Percentiles rank a stretch among this genome's conserved stretches.
Evolutionary conservation across 495 filamentous ascomycete species (phyloP).

Genomic region (Hypoxylon crocopeplum): DNA sequence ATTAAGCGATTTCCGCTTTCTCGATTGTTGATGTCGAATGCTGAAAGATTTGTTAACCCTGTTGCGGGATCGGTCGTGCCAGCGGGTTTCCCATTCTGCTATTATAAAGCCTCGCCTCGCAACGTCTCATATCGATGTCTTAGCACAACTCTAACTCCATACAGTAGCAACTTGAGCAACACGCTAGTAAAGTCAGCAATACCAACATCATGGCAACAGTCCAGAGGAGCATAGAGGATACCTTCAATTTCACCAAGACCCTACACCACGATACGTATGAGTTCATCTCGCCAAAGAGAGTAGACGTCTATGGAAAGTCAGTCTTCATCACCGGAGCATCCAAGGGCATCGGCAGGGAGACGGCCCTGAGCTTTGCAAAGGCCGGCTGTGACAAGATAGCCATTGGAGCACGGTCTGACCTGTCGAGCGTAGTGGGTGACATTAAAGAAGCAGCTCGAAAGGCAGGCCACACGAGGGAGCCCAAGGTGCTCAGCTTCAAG

Average conservation of each 20-base stretch:
- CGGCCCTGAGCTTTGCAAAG: conserved; percentile 53
- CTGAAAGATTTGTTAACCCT: too few species aligned
- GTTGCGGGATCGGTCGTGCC: too few species aligned
- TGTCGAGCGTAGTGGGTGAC: conserved; percentile 43
- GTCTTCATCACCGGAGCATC: conserved; percentile 64
- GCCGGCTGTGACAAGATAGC: conserved; percentile 51
- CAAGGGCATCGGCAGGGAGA: conserved; percentile 61
- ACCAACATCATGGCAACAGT: conserved; percentile 30
- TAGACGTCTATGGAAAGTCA: conserved; percentile 57
- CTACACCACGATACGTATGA: conserved; percentile 49
- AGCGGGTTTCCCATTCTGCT: too few species aligned
- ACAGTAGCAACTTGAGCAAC: too few species aligned
- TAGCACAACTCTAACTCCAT: too few species aligned
- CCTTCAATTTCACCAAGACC: conserved; percentile 27
- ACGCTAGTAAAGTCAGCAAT: too few species aligned
- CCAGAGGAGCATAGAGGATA: conserved; percentile 8
- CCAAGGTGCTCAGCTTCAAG: conserved; percentile 49
- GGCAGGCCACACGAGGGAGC: conserved; percentile 43
- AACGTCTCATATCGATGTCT: too few species aligned
- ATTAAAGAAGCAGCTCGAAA: conserved; percentile 40
- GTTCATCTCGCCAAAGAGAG: conserved; percentile 41
- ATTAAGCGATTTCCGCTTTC: too few species aligned
- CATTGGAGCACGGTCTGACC: conserved; percentile 51
- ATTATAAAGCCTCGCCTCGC: too few species aligned
- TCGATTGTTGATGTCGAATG: too few species aligned